Evolutionary conservation across 2,329 filamentous ascomycete genomes (phyloP).

Genomic region (Fusarium guadeloupense): DNA sequence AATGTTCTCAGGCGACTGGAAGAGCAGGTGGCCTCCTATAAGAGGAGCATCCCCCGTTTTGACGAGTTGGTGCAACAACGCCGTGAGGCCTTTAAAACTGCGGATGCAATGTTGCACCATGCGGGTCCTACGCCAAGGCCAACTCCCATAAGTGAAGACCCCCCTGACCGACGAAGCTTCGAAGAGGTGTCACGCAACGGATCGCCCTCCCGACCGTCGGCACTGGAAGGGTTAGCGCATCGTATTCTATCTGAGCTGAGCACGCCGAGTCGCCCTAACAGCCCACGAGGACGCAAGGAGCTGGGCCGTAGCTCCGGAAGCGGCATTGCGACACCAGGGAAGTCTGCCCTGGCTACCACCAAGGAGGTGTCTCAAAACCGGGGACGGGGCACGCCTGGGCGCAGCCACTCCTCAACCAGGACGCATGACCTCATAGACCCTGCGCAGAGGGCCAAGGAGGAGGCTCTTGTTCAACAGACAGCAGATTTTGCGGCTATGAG

Average conservation of each 20-base stretch:
- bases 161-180: constrained; percentile 54
- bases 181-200: constrained; percentile 56
- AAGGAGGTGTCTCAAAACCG: constrained; percentile 57
- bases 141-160: constrained; percentile 46
- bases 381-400: constrained; percentile 43
- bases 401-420: constrained; percentile 56
- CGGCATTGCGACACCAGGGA: constrained; percentile 46
- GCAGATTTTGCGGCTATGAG: constrained; percentile 72
- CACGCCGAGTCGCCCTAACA: constrained; percentile 61
- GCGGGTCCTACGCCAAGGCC: constrained; percentile 44
- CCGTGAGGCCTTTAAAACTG: constrained; percentile 70
- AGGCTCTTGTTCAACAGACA: constrained; percentile 58
- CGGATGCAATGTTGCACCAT: constrained; percentile 58
- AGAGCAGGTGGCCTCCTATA: constrained; percentile 70
- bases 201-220: constrained; percentile 64
- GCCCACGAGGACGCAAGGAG: constrained; percentile 62
- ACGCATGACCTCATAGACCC: constrained; percentile 40
- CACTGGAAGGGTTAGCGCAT: constrained; percentile 69
- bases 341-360: constrained; percentile 50
- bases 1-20: constrained; percentile 67
- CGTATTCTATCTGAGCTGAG: constrained; percentile 68
- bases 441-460: constrained; percentile 46
- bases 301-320: constrained; percentile 45
- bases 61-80: constrained; percentile 74
- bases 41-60: constrained; percentile 73